Evolutionary conservation across 352 stramenopile species (phyloP).

Genomic region (Elongisporangium undulatum): DNA sequence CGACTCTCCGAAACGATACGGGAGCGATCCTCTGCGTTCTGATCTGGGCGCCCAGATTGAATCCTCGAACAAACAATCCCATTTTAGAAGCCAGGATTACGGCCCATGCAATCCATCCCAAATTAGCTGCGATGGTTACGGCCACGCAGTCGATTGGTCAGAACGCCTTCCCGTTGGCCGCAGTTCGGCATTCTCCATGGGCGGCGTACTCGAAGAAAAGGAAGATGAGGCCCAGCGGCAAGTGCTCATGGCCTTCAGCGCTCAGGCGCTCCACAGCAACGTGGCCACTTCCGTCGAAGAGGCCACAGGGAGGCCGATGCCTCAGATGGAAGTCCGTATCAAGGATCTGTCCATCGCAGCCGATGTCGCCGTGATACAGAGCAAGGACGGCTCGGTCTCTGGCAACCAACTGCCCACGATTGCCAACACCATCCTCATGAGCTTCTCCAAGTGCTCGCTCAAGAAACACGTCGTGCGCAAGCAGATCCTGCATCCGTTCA

Average conservation of each 20-base stretch:
- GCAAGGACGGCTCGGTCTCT: background rate
- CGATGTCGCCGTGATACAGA: slow-evolving; percentile 16
- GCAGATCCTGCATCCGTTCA: slow-evolving; percentile 19
- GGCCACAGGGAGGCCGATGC: slow-evolving; percentile 17
- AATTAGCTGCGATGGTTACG: too few relatives aligned
- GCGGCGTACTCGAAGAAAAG: background rate
- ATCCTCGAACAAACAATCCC: background rate
- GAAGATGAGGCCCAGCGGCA: background rate
- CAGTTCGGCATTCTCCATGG: background rate
- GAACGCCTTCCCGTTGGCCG: too few relatives aligned
- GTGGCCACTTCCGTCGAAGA: slow-evolving; percentile 17
- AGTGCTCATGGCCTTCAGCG: slow-evolving; percentile 18
- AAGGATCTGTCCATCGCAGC: slow-evolving; percentile 26
- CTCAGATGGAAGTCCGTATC: slow-evolving; percentile 33
- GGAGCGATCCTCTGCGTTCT: background rate
- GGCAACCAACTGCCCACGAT: slow-evolving; percentile 30
- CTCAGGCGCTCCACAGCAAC: slow-evolving; percentile 19
- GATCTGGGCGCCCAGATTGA: background rate
- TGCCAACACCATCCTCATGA: slow-evolving; percentile 33
- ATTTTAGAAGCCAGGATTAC: background rate
- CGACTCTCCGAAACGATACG: too few relatives aligned
- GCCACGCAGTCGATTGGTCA: too few relatives aligned
- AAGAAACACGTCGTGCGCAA: slow-evolving; percentile 25
- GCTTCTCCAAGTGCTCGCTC: slow-evolving; percentile 18
- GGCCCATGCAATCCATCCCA: too few relatives aligned